Evolutionary conservation across 768 basidiomycete genomes (phyloP).

Genomic region (Clavulina sp.): DNA sequence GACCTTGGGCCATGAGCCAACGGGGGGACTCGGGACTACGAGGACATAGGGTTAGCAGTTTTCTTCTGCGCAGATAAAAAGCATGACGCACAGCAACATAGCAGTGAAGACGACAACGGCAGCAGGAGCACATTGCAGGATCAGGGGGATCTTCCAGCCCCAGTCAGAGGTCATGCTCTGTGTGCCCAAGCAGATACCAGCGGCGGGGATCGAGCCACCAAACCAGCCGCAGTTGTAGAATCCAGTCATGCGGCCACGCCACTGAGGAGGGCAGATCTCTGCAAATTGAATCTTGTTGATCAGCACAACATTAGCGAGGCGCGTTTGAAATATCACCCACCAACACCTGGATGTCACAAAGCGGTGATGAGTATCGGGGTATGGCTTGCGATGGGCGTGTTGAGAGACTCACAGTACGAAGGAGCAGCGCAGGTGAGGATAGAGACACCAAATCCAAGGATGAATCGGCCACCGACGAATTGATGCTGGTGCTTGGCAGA

Average conservation of each 20-base stretch:
- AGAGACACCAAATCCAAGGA: constrained; percentile 35
- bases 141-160: constrained; percentile 32
- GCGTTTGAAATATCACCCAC: too few relatives aligned
- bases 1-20: constrained; percentile 34
- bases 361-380: too few relatives aligned
- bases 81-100: constrained; percentile 16
- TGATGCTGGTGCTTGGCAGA: constrained; percentile 28
- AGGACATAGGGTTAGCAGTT: neutral
- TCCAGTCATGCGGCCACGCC: constrained; percentile 34
- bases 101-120: constrained; percentile 19
- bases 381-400: too few relatives aligned
- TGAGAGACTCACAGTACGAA: constrained; percentile 34
- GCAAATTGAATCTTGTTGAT: too few relatives aligned
- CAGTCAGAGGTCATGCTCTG: constrained; percentile 21
- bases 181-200: constrained; percentile 14
- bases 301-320: too few relatives aligned
- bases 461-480: constrained; percentile 32
- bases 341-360: too few relatives aligned
- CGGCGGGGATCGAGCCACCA: constrained; percentile 12
- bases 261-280: constrained; percentile 44
- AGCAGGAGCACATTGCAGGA: constrained; percentile 34
- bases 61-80: too few relatives aligned
- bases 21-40: constrained; percentile 30
- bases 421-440: constrained; percentile 20
- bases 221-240: constrained; percentile 23